A percentile compares a stretch with the other conserved stretches of the same genome.
Evolutionary conservation across 495 filamentous ascomycete genomes (phyloP).

Genomic region (Podospora bellae-mahoneyi): DNA sequence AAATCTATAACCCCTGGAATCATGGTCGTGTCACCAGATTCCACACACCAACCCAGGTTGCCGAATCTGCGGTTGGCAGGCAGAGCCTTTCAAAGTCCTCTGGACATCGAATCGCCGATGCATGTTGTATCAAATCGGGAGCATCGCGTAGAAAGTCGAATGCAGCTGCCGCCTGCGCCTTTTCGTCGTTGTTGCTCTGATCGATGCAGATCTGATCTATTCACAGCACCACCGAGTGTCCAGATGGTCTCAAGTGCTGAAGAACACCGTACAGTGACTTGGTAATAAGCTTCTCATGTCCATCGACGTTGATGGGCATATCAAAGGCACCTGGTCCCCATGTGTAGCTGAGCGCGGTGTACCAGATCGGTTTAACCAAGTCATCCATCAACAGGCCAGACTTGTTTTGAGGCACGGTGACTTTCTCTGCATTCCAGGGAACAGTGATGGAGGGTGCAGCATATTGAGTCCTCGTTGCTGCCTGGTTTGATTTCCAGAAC

Average conservation of each 20-base stretch:
- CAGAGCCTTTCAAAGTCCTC: not conserved
- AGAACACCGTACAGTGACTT: constrained; percentile 3
- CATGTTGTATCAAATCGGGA: not conserved
- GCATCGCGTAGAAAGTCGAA: not conserved
- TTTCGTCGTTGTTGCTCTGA: constrained; percentile 27
- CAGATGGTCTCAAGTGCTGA: not conserved
- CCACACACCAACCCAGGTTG: not conserved
- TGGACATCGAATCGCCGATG: not conserved
- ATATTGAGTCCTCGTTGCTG: not conserved
- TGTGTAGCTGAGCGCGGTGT: not conserved
- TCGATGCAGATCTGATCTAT: constrained; percentile 35
- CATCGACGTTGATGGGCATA: not conserved
- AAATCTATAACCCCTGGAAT: not conserved
- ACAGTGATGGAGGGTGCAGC: not conserved
- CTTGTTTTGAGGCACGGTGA: not conserved
- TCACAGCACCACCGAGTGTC: constrained; percentile 7
- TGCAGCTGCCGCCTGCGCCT: not conserved
- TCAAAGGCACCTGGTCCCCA: not conserved
- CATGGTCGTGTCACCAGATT: not conserved
- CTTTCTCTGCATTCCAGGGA: not conserved
- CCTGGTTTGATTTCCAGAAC: not conserved
- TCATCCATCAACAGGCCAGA: not conserved
- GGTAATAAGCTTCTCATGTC: not conserved
- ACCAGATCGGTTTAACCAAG: not conserved
- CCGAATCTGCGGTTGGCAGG: not conserved